Evolutionary conservation across 306 rosid species (phyloP).

Genomic region (peach (Prunus persica)): Prunus_persica_NCBIv2 NC_034012.1:17390001-17390500

Average conservation of each 20-base stretch:
- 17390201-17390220: conserved; percentile 57
- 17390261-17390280: not conserved
- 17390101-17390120: not conserved
- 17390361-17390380: not conserved
- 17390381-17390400: no score
- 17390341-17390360: not conserved
- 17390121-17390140: conserved; percentile 40
- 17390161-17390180: conserved; percentile 47
- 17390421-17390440: no score
- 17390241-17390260: conserved; percentile 26
- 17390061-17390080: not conserved
- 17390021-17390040: not conserved
- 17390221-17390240: conserved; percentile 41
- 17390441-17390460: no score
- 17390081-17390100: not conserved
- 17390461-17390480: no score
- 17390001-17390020: not conserved
- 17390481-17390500: no score
- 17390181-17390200: conserved; percentile 59
- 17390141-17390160: conserved; percentile 53
- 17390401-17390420: no score
- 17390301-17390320: not conserved
- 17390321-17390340: not conserved
- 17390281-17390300: not conserved
- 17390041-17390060: not conserved